These are phyloP conservation scores for Rhynchosporium agropyri DNA, from an alignment of 2,329 filamentous ascomycete genomes.

Conservation along the genomic window DNA sequence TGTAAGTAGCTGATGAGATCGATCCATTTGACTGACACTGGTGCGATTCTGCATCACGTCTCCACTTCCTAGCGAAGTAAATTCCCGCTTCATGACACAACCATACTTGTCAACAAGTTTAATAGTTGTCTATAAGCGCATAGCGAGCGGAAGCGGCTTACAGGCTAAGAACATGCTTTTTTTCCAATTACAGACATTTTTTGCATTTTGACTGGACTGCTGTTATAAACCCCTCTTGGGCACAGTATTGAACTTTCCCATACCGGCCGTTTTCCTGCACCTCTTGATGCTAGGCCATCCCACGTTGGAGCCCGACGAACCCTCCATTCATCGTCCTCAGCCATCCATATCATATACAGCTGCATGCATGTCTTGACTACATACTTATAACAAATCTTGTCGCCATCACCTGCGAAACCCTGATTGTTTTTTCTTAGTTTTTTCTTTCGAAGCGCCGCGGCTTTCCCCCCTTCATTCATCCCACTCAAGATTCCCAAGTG, in stretches of 20 bases:
- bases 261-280: constrained; percentile 4
- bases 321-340: neutral
- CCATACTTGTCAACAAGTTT: neutral
- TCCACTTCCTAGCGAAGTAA: neutral
- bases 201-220: constrained; percentile 4
- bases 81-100: constrained; percentile 12
- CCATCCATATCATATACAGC: constrained; percentile 4
- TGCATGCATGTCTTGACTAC: neutral
- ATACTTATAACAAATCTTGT: neutral
- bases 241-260: neutral
- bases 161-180: neutral
- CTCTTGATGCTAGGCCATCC: neutral
- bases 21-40: neutral
- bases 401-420: neutral
- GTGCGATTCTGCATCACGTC: constrained; percentile 8
- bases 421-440: neutral
- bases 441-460: neutral
- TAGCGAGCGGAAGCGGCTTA: constrained; percentile 9
- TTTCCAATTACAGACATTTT: neutral
- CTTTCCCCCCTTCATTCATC: constrained; percentile 5
- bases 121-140: neutral
- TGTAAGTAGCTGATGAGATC: neutral
- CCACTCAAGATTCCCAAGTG: neutral
- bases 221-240: neutral
- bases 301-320: constrained; percentile 15